A percentile compares a stretch with the other conserved stretches of the same genome.
Conservation (phyloP, 805 yeast genomes). For the Metschnikowia amazonensis region DNA sequence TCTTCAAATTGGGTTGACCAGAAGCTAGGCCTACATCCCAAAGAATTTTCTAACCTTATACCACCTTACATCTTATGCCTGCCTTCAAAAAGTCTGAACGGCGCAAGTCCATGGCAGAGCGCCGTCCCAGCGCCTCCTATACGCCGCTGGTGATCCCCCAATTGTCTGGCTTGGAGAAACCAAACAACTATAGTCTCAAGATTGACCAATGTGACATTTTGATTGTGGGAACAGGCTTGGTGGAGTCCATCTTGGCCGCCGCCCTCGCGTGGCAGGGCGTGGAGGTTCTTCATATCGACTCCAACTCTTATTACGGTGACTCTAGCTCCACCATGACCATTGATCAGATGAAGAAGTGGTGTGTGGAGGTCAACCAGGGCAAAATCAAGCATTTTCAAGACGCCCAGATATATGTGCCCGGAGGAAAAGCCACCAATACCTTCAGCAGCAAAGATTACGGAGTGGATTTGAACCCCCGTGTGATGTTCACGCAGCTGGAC, state of each 20-base stretch:
- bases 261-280: conserved; percentile 98
- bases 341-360: conserved; percentile 85
- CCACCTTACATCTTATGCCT: no score
- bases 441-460: conserved; percentile 74
- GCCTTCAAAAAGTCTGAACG: conserved; percentile 35
- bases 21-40: no score
- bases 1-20: no score
- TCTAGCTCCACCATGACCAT: conserved; percentile 79
- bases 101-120: conserved; percentile 64
- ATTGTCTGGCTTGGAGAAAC: conserved; percentile 74
- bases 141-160: conserved; percentile 57
- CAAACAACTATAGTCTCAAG: conserved; percentile 61
- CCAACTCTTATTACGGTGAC: conserved; percentile 85
- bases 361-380: conserved; percentile 57
- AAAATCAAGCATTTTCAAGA: conserved; percentile 49
- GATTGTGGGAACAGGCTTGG: conserved; percentile 88
- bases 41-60: no score
- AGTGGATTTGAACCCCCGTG: conserved; percentile 80
- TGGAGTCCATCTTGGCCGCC: conserved; percentile 85
- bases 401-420: conserved; percentile 78
- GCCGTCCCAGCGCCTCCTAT: conserved; percentile 52
- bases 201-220: conserved; percentile 73
- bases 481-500: conserved; percentile 89
- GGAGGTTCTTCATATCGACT: conserved; percentile 85
- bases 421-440: conserved; percentile 44